phyloP scores from a whole-genome alignment of 352 stramenopile species.

The Globisporangium echinulatum region DNA sequence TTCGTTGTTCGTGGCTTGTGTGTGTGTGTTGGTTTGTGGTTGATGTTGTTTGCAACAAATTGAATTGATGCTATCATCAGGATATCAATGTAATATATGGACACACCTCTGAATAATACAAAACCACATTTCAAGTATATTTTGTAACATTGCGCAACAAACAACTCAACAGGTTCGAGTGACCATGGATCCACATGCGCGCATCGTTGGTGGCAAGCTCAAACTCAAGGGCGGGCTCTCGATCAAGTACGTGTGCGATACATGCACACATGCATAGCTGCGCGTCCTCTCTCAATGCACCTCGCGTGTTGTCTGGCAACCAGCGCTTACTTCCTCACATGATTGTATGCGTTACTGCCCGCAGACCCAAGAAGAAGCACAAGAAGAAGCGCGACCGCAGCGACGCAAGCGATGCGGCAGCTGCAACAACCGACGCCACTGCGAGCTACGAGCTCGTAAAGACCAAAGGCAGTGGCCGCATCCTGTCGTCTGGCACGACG shows the following conservation, averaged over 20 bases:
- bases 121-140: no score
- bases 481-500: conserved; percentile 83
- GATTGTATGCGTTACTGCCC: not conserved
- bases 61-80: no score
- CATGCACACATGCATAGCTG: not conserved
- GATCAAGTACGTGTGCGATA: conserved; percentile 42
- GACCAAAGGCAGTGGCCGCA: conserved; percentile 63
- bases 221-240: conserved; percentile 82
- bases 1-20: conserved; percentile 41
- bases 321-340: not conserved
- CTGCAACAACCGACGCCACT: conserved; percentile 4
- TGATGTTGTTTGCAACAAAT: not conserved
- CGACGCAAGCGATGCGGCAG: not conserved
- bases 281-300: not conserved
- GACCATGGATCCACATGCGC: not conserved
- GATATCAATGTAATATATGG: no score
- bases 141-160: no score
- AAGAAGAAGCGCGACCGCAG: conserved; percentile 38
- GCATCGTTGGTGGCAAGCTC: conserved; percentile 66
- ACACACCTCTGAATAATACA: no score
- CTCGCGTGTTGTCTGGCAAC: no score
- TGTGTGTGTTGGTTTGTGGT: not conserved
- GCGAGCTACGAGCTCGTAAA: conserved; percentile 74
- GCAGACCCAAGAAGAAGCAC: conserved; percentile 36
- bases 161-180: no score